Conservation (phyloP, 208 protist genomes). For the Leishmania martiniquensis region DNA sequence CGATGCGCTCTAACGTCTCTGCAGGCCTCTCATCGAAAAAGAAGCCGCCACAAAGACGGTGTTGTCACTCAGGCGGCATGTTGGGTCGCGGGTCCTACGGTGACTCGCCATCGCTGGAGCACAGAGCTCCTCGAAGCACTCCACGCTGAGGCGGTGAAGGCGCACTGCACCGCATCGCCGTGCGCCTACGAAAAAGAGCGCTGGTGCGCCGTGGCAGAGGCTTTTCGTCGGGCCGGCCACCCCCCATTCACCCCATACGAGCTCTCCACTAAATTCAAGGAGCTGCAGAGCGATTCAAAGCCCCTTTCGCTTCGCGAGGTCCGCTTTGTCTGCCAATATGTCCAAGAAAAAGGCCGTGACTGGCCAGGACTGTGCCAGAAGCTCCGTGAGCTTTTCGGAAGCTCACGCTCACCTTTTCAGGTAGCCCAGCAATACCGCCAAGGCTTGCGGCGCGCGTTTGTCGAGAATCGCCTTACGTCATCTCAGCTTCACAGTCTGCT, state of each 20-base stretch:
- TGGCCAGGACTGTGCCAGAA: conserved; percentile 33
- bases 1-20: conserved; percentile 8
- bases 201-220: conserved; percentile 9
- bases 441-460: conserved; percentile 25
- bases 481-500: conserved; percentile 10
- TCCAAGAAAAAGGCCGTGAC: conserved; percentile 16
- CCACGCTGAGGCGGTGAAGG: neutral
- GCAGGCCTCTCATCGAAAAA: conserved; percentile 1
- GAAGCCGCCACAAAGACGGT: neutral
- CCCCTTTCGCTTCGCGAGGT: conserved; percentile 30
- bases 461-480: conserved; percentile 10
- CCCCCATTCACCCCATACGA: conserved; percentile 8
- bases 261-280: conserved; percentile 5
- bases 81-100: neutral
- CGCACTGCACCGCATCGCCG: neutral
- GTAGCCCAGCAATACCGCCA: conserved; percentile 49
- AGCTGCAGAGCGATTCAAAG: neutral
- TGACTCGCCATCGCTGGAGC: neutral
- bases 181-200: neutral
- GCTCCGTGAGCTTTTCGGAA: conserved; percentile 23
- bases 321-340: conserved; percentile 20
- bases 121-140: neutral
- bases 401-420: conserved; percentile 38
- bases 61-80: neutral
- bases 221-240: conserved; percentile 7